Base-by-base conservation (phyloP, 805 yeast species). In the Yarrowia sp. region DNA sequence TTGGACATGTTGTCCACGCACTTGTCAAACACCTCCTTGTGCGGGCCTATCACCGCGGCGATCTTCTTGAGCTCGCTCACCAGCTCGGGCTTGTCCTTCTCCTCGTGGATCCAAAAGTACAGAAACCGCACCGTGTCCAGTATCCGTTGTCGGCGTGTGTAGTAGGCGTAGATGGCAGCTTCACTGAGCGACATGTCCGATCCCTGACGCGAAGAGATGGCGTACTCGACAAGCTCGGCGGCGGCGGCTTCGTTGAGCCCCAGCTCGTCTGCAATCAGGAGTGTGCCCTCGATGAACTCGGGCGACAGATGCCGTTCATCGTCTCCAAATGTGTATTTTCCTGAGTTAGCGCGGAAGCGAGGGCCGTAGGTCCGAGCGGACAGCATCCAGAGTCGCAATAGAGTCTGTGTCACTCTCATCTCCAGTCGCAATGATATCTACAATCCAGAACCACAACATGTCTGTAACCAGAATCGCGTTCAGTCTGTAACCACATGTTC, bases 221-320 rank as follows among this genome's bases (percentile, higher is more conserved):
- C 80, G 64, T 73, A 71, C 56, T 75, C 80, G 2, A 92, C 77
- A 25, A 89, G 70, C 69, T 90, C 88, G 1, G 96, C 94, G 1
- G 89, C 81, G 2, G 81, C 77, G 27, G 88, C 59, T 71, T 93
- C 97, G 72, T 93, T 96, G 58, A 93, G 76, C 55, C 88, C 78
- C 59, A 93, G 77, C 36, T 84, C 84, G 65, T 84, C 88, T 0
- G 92, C 76, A 16, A 87, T 69, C 22, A 77, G 76, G 4, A 84
- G 76, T 0, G 90, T 80, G 4, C 81, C 77, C 59, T 83, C 78
- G 38, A 87, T 77, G 67, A 90, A 92, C 36, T 83, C 82, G 49
- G 82, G 77, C 69, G 88, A 90, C 31, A 92, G 72, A 63, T 81
- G 81, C 67, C 81, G 86, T 47, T 82, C 82, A 18, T 64, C 86